phyloP scores from a whole-genome alignment of 2,329 filamentous ascomycete genomes.

The Botryotinia globosa region DNA sequence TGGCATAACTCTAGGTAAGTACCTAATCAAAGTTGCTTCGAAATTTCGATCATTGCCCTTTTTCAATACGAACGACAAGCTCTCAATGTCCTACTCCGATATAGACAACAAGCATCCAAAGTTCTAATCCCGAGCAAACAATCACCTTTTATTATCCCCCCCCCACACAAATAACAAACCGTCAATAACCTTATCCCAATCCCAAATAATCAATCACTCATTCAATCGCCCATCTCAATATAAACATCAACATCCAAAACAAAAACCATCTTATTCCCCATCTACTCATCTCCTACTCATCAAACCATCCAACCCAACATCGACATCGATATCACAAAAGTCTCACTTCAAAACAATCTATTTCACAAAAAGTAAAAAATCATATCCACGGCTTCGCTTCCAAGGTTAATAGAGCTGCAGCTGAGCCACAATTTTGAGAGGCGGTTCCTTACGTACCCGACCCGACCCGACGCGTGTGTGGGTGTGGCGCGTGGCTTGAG shows the following conservation, averaged over 20 bases:
- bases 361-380: background rate
- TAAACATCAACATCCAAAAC: background rate
- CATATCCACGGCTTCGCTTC: too few species aligned
- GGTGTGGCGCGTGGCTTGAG: background rate
- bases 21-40: background rate
- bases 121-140: background rate
- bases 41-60: background rate
- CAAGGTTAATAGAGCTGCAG: too few species aligned
- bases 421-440: background rate
- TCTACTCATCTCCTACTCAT: background rate
- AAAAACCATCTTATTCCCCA: background rate
- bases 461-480: background rate
- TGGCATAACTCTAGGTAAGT: background rate
- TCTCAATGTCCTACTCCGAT: background rate
- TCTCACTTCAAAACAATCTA: background rate
- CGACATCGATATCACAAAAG: background rate
- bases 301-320: background rate
- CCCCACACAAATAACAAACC: background rate
- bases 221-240: background rate
- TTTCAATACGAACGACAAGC: background rate
- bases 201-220: background rate
- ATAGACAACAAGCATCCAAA: background rate
- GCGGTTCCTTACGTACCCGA: background rate
- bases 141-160: too few species aligned
- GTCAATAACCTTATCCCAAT: background rate